Conservation (phyloP, 768 basidiomycete genomes). For the Pluteus cervinus region DNA sequence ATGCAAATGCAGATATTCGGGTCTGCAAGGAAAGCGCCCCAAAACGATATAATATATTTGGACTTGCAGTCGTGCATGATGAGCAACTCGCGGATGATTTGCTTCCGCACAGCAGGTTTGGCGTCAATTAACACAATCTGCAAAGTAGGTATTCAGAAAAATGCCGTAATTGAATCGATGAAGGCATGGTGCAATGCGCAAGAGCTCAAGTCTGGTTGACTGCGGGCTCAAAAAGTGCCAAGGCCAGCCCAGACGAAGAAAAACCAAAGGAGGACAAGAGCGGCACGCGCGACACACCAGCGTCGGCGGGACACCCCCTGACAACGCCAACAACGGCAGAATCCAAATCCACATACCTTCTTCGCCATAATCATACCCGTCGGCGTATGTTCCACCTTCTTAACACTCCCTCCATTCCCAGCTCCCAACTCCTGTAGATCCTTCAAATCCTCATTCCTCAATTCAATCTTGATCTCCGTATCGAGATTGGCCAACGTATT, state of each 20-base stretch:
- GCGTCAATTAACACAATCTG: conserved; percentile 96
- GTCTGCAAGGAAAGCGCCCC: conserved; percentile 93
- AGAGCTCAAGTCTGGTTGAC: too few species aligned
- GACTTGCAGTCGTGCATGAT: conserved; percentile 99
- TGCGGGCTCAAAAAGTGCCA: too few species aligned
- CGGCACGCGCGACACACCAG: too few species aligned
- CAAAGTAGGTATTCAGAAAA: conserved; percentile 6
- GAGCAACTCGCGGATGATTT: conserved; percentile 94
- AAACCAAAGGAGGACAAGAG: too few species aligned
- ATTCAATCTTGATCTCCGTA: conserved; percentile 77
- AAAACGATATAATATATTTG: conserved; percentile 93
- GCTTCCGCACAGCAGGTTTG: conserved; percentile 93
- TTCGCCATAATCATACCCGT: conserved; percentile 95
- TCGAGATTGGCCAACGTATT: conserved; percentile 85
- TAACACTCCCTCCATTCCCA: conserved; percentile 97
- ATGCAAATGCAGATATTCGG: conserved; percentile 99
- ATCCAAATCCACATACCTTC: conserved; percentile 56
- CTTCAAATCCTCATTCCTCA: conserved; percentile 86
- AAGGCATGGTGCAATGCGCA: too few species aligned
- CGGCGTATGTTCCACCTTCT: conserved; percentile 89
- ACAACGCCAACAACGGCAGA: conserved; percentile 1
- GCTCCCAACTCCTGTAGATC: conserved; percentile 88
- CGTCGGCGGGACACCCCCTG: too few species aligned
- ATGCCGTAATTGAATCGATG: too few species aligned
- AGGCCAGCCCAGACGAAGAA: too few species aligned